These are phyloP conservation scores for Paspalum notatum DNA, from an alignment of 176 grass and related monocot genomes.

Conservation along the genomic window DNA sequence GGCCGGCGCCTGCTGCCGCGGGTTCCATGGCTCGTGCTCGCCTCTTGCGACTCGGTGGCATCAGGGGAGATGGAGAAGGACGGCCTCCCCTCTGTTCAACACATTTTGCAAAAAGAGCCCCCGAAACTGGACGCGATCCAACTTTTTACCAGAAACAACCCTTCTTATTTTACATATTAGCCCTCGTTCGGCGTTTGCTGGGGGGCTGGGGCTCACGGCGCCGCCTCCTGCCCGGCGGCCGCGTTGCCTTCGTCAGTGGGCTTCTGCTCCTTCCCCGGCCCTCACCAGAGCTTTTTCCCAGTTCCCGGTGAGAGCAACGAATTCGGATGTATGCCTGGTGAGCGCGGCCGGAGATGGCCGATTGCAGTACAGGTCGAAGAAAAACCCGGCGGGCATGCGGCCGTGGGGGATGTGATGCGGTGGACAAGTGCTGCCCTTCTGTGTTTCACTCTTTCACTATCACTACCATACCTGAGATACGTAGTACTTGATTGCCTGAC, in stretches of 20 bases:
- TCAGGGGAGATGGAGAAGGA: neutral
- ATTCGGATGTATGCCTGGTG: neutral
- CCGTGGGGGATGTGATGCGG: too few species aligned
- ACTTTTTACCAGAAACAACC: neutral
- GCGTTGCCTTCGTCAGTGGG: neutral
- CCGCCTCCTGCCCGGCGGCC: neutral
- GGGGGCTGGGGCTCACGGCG: neutral
- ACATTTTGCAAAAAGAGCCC: neutral
- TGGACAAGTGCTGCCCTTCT: too few species aligned
- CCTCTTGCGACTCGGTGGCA: conserved; percentile 40
- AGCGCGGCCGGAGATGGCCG: neutral
- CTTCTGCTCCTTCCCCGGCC: neutral
- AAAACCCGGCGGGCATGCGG: too few species aligned
- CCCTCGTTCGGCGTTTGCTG: neutral
- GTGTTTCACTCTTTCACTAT: too few species aligned
- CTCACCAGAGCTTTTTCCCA: neutral
- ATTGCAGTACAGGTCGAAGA: neutral
- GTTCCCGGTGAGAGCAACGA: neutral
- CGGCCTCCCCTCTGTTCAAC: neutral
- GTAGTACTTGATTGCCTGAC: too few species aligned
- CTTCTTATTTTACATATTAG: neutral
- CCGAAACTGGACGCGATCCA: neutral
- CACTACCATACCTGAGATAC: too few species aligned
- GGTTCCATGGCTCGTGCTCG: conserved; percentile 40
- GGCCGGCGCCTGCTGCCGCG: conserved; percentile 16